phyloP scores from a whole-genome alignment of 2,329 filamentous ascomycete species.

The Arthrobotrys pseudoclavata region DNA sequence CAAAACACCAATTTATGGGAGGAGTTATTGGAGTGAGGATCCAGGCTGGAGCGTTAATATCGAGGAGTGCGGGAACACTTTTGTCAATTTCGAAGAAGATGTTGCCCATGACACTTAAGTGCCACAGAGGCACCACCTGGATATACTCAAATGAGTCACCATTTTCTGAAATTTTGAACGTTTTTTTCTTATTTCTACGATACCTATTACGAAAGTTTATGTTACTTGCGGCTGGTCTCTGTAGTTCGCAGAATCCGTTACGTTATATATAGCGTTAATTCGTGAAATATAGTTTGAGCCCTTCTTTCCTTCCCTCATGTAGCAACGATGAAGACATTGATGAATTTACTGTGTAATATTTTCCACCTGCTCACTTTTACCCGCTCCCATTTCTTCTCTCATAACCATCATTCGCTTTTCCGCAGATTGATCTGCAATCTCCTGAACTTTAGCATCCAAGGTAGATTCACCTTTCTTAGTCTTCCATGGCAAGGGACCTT shows the following conservation, averaged over 20 bases:
- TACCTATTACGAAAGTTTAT: not conserved
- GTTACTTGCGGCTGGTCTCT: too few relatives aligned
- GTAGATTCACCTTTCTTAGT: conserved; percentile 62
- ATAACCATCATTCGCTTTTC: conserved; percentile 35
- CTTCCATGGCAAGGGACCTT: conserved; percentile 66
- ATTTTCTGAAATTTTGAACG: not conserved
- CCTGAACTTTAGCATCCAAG: conserved; percentile 27
- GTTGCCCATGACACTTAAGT: conserved; percentile 5
- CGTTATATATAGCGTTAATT: too few relatives aligned
- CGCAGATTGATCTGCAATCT: conserved; percentile 22
- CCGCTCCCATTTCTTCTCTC: conserved; percentile 20
- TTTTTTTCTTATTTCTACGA: not conserved
- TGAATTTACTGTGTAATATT: conserved; percentile 10
- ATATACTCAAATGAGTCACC: not conserved
- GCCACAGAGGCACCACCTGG: not conserved
- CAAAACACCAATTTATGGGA: not conserved
- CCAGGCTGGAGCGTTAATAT: conserved; percentile 14
- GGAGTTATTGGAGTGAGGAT: conserved; percentile 21
- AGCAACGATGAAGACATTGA: not conserved
- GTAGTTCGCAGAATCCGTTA: too few relatives aligned
- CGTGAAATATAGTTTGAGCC: too few relatives aligned
- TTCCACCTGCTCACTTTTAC: conserved; percentile 17
- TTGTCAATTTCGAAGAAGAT: not conserved
- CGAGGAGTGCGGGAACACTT: not conserved
- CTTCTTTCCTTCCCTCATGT: too few relatives aligned